Evolutionary conservation across 768 basidiomycete species (phyloP), one percentile per base, ranked within the genome.

Genomic region (Suillus brevipes): DNA sequence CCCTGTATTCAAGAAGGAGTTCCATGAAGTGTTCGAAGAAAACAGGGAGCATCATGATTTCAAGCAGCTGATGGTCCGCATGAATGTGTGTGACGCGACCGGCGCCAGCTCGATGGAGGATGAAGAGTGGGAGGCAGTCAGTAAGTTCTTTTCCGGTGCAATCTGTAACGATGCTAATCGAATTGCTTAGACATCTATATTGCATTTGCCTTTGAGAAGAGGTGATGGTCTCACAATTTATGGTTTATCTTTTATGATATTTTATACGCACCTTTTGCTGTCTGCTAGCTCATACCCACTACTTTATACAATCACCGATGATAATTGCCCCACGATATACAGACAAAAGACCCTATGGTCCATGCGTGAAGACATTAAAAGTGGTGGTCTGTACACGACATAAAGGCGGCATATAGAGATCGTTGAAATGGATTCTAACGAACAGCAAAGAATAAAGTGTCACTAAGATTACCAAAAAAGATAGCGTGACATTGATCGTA

Each of bases 81-180:
- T 99, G 97, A 91, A 89, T 67, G 97, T 99, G 36, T 87, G 97
- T 50, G 90, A 97, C 72, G 78, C 81, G 20, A 84, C 90, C 49
- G 95, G 95, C 2, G 91, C 91, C 78, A 96, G 93, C 72, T 80
- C 92, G 61, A 97, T 99, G 93, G 88, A 95, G 68, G 91, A 92
- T 69, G 90, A 92, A 70, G 96, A 99, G 78, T 97, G 97, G 94
- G 95, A 98, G 72, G 97, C 97, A 67, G 95, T 95, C n/a, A 98
- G 97, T 98, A 78, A 78, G 95, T 86, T 14, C 40, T 40, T 42
- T 62, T 12, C 36, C 20, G 10, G 25, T 37, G 16, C 64, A 64
- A 36, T 28, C 20, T 42, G 9, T 9, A 43, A 53, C 40, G 31
- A 8, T 5, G 25, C 23, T 6, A 28, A 40, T 60, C n/a, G n/a